A percentile compares a stretch with the other conserved stretches of the same genome.
phyloP scores from a whole-genome alignment of 345 rosid species.

The Bruguiera sexangula region DNA sequence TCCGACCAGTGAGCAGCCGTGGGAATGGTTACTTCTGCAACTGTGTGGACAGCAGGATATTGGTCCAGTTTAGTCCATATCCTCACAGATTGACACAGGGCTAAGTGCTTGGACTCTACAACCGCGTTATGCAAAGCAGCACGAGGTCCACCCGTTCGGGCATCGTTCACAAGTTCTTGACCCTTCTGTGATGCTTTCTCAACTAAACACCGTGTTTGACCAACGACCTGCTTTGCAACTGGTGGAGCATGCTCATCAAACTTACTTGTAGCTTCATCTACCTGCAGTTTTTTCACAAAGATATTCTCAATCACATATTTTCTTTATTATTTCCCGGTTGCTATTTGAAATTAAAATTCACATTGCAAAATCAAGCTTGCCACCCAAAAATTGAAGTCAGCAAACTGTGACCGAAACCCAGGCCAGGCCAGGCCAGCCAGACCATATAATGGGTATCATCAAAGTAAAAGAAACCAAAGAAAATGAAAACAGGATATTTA shows the following conservation, averaged over 20 bases:
- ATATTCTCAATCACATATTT: too few species aligned
- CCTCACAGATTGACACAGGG: conserved; percentile 50
- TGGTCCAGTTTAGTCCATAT: conserved; percentile 50
- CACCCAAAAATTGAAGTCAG: too few species aligned
- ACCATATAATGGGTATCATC: too few species aligned
- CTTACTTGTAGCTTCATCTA: conserved; percentile 51
- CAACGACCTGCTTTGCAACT: conserved; percentile 47
- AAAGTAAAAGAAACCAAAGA: too few species aligned
- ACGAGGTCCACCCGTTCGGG: conserved; percentile 51
- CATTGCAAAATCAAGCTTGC: too few species aligned
- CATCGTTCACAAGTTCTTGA: conserved; percentile 46
- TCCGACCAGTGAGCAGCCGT: conserved; percentile 49
- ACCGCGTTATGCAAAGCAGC: conserved; percentile 54
- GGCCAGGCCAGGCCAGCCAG: too few species aligned
- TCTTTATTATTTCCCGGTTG: too few species aligned
- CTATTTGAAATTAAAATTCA: too few species aligned
- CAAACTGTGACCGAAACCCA: too few species aligned
- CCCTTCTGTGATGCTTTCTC: conserved; percentile 43
- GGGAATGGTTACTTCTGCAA: conserved; percentile 49
- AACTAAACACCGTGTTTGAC: conserved; percentile 38
- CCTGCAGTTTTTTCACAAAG: conserved; percentile 36
- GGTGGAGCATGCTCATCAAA: conserved; percentile 75
- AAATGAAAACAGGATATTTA: too few species aligned
- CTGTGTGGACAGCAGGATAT: conserved; percentile 44
- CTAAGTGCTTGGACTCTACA: conserved; percentile 47